These are phyloP conservation scores for Perkinsus marinus DNA, from an alignment of 169 alveolate species.

Conservation along the genomic window DNA sequence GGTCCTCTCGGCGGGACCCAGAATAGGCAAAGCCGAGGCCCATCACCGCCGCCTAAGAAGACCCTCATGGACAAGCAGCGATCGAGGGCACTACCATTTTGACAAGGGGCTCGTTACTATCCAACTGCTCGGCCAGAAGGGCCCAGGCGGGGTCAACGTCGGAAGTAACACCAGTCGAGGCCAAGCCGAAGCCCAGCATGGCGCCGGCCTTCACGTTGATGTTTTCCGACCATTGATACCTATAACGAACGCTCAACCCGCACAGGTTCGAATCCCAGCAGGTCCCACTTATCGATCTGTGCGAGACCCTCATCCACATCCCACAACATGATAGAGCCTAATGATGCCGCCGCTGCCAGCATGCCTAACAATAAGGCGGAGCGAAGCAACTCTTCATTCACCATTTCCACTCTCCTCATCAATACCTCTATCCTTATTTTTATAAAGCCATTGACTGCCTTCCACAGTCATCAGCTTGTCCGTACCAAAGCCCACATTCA, in stretches of 20 bases:
- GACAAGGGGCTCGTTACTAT: conserved; percentile 29
- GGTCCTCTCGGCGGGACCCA: conserved; percentile 84
- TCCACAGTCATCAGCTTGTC: conserved; percentile 72
- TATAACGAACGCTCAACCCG: conserved; percentile 41
- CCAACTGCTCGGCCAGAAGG: conserved; percentile 79
- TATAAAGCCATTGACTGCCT: conserved; percentile 77
- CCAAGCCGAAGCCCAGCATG: conserved; percentile 75
- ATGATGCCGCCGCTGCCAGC: conserved; percentile 86
- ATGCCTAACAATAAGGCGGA: conserved; percentile 50
- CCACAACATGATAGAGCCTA: conserved; percentile 89
- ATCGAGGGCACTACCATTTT: conserved; percentile 4
- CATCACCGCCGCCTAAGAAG: conserved; percentile 68
- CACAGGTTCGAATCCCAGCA: neutral
- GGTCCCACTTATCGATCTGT: conserved; percentile 35
- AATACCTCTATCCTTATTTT: conserved; percentile 64
- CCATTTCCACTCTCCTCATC: neutral
- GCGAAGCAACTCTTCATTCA: neutral
- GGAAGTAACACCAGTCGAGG: conserved; percentile 75
- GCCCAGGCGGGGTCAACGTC: conserved; percentile 91
- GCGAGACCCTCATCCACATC: conserved; percentile 91
- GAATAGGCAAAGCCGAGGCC: conserved; percentile 96
- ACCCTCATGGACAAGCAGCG: neutral
- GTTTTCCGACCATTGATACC: conserved; percentile 82
- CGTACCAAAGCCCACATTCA: conserved; percentile 92
- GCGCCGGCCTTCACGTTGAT: conserved; percentile 90